Evolutionary conservation across 1,284 basidiomycete genomes (phyloP).

Genomic region (Boletus smithii): DNA sequence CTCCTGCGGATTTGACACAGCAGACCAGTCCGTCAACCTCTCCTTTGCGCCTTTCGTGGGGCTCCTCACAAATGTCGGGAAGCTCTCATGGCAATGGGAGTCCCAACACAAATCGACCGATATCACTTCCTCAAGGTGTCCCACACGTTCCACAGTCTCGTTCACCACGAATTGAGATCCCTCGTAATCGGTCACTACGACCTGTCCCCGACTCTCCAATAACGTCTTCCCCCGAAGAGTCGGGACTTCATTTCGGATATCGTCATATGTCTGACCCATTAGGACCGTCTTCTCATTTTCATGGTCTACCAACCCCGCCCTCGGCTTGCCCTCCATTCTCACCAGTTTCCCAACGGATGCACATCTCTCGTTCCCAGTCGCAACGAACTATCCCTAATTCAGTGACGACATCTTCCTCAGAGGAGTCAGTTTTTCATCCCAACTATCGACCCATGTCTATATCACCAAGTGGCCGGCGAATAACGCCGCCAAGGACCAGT

Average conservation of each 20-base stretch:
- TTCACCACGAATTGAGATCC: constrained; percentile 21
- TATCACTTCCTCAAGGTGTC: neutral
- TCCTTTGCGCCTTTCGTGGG: constrained; percentile 2
- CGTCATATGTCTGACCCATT: constrained; percentile 8
- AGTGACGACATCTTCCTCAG: constrained; percentile 12
- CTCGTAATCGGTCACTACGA: constrained; percentile 7
- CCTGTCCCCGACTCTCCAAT: constrained; percentile 12
- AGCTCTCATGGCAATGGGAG: neutral
- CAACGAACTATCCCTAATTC: constrained; percentile 5
- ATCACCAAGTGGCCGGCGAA: constrained; percentile 5
- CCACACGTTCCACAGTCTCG: neutral
- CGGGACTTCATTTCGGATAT: constrained; percentile 5
- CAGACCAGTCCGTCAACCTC: neutral
- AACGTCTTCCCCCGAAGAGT: constrained; percentile 21
- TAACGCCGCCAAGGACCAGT: constrained; percentile 14
- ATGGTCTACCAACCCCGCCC: constrained; percentile 8
- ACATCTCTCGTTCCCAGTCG: constrained; percentile 1
- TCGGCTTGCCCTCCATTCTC: constrained; percentile 2
- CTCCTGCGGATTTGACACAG: neutral
- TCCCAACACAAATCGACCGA: neutral
- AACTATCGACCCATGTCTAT: constrained; percentile 8
- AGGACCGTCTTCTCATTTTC: neutral
- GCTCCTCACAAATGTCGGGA: constrained; percentile 7
- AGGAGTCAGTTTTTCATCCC: constrained; percentile 10
- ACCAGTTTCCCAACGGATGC: neutral